phyloP scores from a whole-genome alignment of 2,329 filamentous ascomycete genomes.

The Aspergillus ruber region DNA sequence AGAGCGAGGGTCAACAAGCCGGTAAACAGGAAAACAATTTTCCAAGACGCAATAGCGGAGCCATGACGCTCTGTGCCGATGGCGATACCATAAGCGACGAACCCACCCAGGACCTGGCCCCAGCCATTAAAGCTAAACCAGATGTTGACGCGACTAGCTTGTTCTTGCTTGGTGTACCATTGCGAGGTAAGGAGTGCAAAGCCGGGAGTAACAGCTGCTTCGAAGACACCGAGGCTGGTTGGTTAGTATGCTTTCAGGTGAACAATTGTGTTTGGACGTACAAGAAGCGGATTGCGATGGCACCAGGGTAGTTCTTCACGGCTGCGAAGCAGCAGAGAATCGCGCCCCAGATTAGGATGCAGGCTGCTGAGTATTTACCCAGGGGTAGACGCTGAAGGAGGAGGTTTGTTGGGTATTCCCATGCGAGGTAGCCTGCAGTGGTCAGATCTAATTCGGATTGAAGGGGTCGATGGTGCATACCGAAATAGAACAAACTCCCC shows the following conservation, averaged over 20 bases:
- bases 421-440: constrained; percentile 43
- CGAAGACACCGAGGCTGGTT: constrained; percentile 58
- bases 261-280: not conserved
- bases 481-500: constrained; percentile 47
- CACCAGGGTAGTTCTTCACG: constrained; percentile 53
- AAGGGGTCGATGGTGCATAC: constrained; percentile 16
- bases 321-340: constrained; percentile 59
- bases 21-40: constrained; percentile 53
- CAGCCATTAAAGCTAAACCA: constrained; percentile 66
- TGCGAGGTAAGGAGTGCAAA: constrained; percentile 61
- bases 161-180: constrained; percentile 67
- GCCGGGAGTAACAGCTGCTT: constrained; percentile 62
- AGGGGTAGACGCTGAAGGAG: constrained; percentile 59
- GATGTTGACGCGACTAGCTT: constrained; percentile 55
- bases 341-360: constrained; percentile 58
- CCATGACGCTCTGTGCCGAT: constrained; percentile 50
- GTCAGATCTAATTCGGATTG: not conserved
- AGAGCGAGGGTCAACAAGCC: constrained; percentile 47
- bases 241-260: not conserved
- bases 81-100: constrained; percentile 59
- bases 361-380: constrained; percentile 60
- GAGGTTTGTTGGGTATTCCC: constrained; percentile 61
- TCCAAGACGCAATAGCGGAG: constrained; percentile 57
- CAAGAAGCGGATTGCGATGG: constrained; percentile 56
- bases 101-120: constrained; percentile 57